phyloP scores from a whole-genome alignment of 2,329 filamentous ascomycete genomes.

The Aspergillus sp. region DNA sequence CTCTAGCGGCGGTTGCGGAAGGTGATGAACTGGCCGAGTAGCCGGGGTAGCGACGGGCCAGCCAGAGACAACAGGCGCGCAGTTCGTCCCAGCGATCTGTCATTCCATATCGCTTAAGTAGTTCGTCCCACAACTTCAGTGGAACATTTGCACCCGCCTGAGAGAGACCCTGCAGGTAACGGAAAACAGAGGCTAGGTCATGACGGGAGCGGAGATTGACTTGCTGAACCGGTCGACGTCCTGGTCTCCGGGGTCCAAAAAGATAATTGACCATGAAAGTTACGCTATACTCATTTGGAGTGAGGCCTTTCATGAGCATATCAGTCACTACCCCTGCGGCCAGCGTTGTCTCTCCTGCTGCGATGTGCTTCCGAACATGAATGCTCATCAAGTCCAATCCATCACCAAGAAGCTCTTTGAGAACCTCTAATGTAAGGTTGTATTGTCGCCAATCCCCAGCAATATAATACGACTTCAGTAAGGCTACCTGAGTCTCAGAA shows the following conservation, averaged over 20 bases:
- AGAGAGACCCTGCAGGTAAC: conserved; percentile 50
- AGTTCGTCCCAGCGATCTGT: conserved; percentile 52
- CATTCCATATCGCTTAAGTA: conserved; percentile 62
- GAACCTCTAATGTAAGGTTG: conserved; percentile 56
- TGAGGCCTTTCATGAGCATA: conserved; percentile 49
- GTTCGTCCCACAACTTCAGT: conserved; percentile 54
- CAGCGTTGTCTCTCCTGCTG: conserved; percentile 29
- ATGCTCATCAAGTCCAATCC: conserved; percentile 35
- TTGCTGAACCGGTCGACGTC: conserved; percentile 24
- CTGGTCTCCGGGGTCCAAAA: conserved; percentile 30
- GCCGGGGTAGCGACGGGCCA: conserved; percentile 46
- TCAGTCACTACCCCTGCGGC: conserved; percentile 43
- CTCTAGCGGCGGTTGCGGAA: not conserved
- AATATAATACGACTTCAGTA: conserved; percentile 55
- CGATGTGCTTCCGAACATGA: conserved; percentile 41
- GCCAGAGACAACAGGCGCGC: conserved; percentile 52
- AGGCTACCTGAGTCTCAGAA: conserved; percentile 50
- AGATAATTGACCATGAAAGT: conserved; percentile 41
- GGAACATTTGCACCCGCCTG: conserved; percentile 44
- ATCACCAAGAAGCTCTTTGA: conserved; percentile 42
- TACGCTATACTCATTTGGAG: conserved; percentile 47
- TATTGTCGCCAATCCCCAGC: conserved; percentile 52
- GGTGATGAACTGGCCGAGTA: conserved; percentile 30
- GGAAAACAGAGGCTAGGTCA: conserved; percentile 46
- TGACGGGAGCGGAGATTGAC: conserved; percentile 33